Evolutionary conservation across 371 early-diverging fungal genomes (phyloP), one percentile per base, ranked within the genome.

Genomic region (Zancudomyces culisetae): DNA sequence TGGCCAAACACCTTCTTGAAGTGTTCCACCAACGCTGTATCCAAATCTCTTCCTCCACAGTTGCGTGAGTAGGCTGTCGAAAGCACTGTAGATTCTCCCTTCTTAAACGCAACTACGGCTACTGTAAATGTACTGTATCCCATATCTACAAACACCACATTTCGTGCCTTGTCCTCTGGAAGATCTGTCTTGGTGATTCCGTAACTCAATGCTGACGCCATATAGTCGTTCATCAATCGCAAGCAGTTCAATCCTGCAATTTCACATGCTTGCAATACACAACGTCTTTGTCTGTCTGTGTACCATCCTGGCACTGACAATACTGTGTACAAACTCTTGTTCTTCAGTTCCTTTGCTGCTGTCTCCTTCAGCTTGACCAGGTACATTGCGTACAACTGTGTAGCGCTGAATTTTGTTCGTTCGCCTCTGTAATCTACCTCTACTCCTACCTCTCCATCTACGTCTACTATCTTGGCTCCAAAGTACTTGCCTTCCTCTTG

Each of bases 121-220:
- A 90, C 87, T 54, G 84, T 85, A 75, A 81, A 85, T 55, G 80
- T 71, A 49, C 92, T 87, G 75, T 93, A 85, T 51, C 97, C 97
- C 52, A 94, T 75, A 68, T 97, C 95, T 47, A 89, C 87, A 65
- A 97, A 85, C 52, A 83, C 85, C 43, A 97, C 87, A 61, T 80
- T 83, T 57, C 85, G 81, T 54, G 95, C 81, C 74, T 87, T 87
- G 39, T 87, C 82, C 70, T 91, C 93, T 56, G 95, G 95, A 53
- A 95, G 74, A 67, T 96, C 97, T 28, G 76, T 72, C 78, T 92
- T 93, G 68, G 95, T 96, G 67, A 96, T 93, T 69, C 97, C 95
- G 60, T 93, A 96, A 48, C 88, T 91, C 53, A 96, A 80, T 40
- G 97, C 93, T 52, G 85, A 80, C 24, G 94, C 92, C 35, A 93